phyloP scores from a whole-genome alignment of 805 yeast species.

The Candida gorgasii region DNA sequence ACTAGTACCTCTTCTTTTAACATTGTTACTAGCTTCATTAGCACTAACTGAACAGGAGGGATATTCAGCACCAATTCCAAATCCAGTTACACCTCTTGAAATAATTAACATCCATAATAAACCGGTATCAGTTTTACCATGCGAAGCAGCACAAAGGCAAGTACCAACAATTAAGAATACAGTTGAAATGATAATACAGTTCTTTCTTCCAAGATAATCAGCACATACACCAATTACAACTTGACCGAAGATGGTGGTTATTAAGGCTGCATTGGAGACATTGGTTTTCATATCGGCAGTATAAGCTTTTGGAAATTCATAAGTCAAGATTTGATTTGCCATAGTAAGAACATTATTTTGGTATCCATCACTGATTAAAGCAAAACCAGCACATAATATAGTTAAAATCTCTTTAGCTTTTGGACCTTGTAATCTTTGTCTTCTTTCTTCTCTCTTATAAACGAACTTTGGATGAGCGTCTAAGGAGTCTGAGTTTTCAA shows the following conservation, averaged over 20 bases:
- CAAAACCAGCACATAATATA: constrained; percentile 70
- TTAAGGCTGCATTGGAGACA: constrained; percentile 67
- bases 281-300: constrained; percentile 53
- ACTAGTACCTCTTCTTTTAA: constrained; percentile 62
- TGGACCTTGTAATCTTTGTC: constrained; percentile 26
- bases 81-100: constrained; percentile 74
- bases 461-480: constrained; percentile 9
- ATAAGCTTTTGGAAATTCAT: constrained; percentile 46
- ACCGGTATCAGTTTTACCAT: constrained; percentile 57
- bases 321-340: constrained; percentile 58
- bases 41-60: constrained; percentile 70
- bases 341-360: constrained; percentile 75
- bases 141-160: constrained; percentile 67
- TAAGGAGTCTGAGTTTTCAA: constrained; percentile 1
- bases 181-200: constrained; percentile 69
- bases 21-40: constrained; percentile 69
- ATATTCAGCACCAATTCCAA: constrained; percentile 79
- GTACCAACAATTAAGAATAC: constrained; percentile 63
- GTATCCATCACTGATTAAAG: constrained; percentile 76
- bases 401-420: constrained; percentile 35
- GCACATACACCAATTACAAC: constrained; percentile 63
- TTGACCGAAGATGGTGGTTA: constrained; percentile 73
- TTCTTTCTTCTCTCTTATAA: constrained; percentile 37
- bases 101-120: constrained; percentile 78
- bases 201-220: constrained; percentile 68